These are phyloP conservation scores for Umbelopsis sp. DNA, from an alignment of 192 early-diverging fungal species.

Conservation along the genomic window DNA sequence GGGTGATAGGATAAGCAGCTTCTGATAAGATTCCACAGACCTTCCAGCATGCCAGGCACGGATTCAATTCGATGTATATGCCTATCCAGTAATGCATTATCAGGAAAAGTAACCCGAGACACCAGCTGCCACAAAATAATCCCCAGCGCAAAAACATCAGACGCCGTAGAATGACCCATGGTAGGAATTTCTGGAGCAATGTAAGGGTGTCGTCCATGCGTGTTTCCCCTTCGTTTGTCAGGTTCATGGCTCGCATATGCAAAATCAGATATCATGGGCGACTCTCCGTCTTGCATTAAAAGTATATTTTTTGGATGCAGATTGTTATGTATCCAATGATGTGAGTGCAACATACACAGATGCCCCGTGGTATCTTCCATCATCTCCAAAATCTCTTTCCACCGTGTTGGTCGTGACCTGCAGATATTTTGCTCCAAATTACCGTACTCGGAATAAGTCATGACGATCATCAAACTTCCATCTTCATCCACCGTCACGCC, in stretches of 20 bases:
- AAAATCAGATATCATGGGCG: conserved; percentile 28
- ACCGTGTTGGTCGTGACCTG: conserved; percentile 10
- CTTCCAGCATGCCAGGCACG: conserved; percentile 33
- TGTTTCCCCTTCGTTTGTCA: not conserved
- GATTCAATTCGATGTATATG: conserved; percentile 31
- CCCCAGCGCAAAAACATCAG: conserved; percentile 34
- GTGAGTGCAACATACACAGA: conserved; percentile 19
- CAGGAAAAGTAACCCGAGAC: conserved; percentile 36
- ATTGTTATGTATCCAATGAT: conserved; percentile 35
- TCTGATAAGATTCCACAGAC: conserved; percentile 11
- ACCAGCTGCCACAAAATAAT: conserved; percentile 37
- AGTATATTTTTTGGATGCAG: conserved; percentile 35
- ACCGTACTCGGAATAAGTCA: conserved; percentile 32
- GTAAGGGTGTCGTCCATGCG: conserved; percentile 30
- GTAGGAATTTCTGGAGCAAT: conserved; percentile 31
- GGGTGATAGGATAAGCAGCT: not conserved
- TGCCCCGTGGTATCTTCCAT: conserved; percentile 27
- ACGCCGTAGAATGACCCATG: conserved; percentile 20
- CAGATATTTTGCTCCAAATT: conserved; percentile 29
- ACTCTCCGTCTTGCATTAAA: conserved; percentile 27
- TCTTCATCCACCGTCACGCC: conserved; percentile 33
- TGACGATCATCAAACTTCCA: conserved; percentile 31
- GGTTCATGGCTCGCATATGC: conserved; percentile 28
- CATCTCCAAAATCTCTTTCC: conserved; percentile 27
- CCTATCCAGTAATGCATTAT: conserved; percentile 31